Conservation (phyloP, 2,329 filamentous ascomycete genomes). For the Fusarium chuoi region DNA sequence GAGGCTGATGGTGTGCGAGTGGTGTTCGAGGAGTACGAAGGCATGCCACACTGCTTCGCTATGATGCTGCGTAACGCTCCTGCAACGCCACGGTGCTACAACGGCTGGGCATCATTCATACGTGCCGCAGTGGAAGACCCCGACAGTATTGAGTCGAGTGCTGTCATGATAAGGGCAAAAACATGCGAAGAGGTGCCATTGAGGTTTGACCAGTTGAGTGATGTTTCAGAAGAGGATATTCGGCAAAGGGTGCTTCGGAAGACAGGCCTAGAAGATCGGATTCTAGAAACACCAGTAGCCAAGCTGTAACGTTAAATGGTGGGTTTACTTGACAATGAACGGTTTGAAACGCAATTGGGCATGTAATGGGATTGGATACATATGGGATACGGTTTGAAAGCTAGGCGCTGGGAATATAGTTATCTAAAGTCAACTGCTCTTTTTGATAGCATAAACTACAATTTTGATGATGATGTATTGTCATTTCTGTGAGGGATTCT, state of each 20-base stretch:
- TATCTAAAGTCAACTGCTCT: not conserved
- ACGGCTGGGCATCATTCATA: constrained; percentile 68
- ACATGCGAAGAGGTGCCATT: constrained; percentile 60
- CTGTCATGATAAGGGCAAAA: constrained; percentile 60
- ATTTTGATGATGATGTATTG: not conserved
- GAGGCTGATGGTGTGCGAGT: constrained; percentile 68
- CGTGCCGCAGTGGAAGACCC: constrained; percentile 52
- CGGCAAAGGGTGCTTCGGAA: constrained; percentile 50
- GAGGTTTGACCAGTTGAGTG: constrained; percentile 55
- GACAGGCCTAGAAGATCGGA: constrained; percentile 29
- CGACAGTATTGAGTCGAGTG: constrained; percentile 51
- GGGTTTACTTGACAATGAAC: not conserved
- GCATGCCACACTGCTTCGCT: constrained; percentile 82
- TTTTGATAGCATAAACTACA: not conserved
- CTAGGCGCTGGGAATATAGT: not conserved
- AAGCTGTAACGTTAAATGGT: constrained; percentile 43
- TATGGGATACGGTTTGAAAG: not conserved
- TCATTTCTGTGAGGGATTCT: not conserved
- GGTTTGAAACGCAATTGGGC: not conserved
- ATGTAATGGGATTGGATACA: not conserved
- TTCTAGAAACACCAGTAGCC: constrained; percentile 24
- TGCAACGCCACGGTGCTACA: constrained; percentile 62
- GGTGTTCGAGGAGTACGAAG: constrained; percentile 77
- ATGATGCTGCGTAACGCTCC: constrained; percentile 61
- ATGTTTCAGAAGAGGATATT: constrained; percentile 57